phyloP scores from a whole-genome alignment of 495 filamentous ascomycete species.

The Hypoxylon perforatum region DNA sequence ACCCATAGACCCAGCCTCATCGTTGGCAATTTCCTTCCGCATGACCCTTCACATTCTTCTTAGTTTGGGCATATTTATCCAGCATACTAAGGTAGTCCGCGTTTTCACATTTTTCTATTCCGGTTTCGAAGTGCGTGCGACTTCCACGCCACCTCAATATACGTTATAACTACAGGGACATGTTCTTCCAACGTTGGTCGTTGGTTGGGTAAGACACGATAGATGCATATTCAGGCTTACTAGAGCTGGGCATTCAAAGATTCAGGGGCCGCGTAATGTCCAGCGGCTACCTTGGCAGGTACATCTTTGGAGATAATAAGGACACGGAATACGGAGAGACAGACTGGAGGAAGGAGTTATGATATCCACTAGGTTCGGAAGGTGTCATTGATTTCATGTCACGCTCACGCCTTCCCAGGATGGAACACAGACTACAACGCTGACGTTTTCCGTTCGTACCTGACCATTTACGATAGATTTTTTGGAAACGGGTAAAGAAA shows the following conservation, averaged over 20 bases:
- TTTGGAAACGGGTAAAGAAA: not conserved
- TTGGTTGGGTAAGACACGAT: conserved; percentile 25
- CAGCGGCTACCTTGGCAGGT: conserved; percentile 6
- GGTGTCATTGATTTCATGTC: conserved; percentile 28
- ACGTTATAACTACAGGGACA: conserved; percentile 17
- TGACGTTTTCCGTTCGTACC: conserved; percentile 28
- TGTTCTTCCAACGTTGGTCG: conserved; percentile 5
- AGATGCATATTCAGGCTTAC: conserved; percentile 30
- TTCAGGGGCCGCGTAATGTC: conserved; percentile 12
- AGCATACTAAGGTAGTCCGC: conserved; percentile 7
- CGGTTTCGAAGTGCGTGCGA: conserved; percentile 11
- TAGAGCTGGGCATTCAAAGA: conserved; percentile 6
- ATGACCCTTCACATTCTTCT: conserved; percentile 56
- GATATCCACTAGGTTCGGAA: conserved; percentile 39
- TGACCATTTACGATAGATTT: conserved; percentile 10
- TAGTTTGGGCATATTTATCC: conserved; percentile 6
- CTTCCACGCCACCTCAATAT: conserved; percentile 19
- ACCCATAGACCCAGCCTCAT: conserved; percentile 84
- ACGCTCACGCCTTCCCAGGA: conserved; percentile 33
- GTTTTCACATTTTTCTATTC: conserved; percentile 13
- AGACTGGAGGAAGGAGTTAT: conserved; percentile 14
- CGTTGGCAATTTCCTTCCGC: conserved; percentile 94
- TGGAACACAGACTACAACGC: conserved; percentile 34
- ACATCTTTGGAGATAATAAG: conserved; percentile 3
- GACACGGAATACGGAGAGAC: not conserved